phyloP scores from a whole-genome alignment of 805 yeast genomes.

The Kazachstania psychrophila region DNA sequence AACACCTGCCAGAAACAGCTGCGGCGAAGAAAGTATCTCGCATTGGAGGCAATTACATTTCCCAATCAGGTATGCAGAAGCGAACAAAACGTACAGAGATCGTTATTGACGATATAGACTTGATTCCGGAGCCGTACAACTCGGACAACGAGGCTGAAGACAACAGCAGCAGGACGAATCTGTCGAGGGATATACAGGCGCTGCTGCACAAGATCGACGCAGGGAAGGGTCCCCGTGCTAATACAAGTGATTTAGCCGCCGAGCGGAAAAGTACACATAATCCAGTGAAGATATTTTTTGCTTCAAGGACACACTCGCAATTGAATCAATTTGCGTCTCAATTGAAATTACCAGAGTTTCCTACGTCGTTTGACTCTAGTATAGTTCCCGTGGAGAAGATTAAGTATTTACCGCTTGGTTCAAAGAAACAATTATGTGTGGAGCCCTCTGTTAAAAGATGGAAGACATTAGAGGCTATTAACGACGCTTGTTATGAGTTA shows the following conservation, averaged over 20 bases:
- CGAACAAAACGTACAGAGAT: conserved; percentile 18
- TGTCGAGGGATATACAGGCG: conserved; percentile 36
- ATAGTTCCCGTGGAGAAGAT: conserved; percentile 38
- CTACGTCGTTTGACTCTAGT: conserved; percentile 40
- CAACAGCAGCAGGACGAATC: conserved; percentile 1
- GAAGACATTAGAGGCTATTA: conserved; percentile 45
- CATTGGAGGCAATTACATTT: background rate
- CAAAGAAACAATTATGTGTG: conserved; percentile 79
- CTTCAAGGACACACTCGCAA: conserved; percentile 90
- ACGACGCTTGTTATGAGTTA: conserved; percentile 72
- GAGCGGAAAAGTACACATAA: no score
- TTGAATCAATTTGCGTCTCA: conserved; percentile 72
- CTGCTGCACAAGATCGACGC: conserved; percentile 37
- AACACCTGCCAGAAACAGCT: background rate
- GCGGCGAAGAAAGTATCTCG: conserved; percentile 3
- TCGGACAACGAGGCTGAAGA: conserved; percentile 22
- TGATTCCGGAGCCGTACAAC: conserved; percentile 17
- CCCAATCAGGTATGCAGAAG: conserved; percentile 11
- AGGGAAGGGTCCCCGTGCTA: no score
- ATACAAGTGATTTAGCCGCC: no score
- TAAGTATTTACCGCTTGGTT: conserved; percentile 67
- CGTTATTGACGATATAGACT: conserved; percentile 24
- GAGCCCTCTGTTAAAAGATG: conserved; percentile 49
- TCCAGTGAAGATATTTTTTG: conserved; percentile 48
- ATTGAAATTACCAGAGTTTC: conserved; percentile 49